Base-by-base conservation (phyloP, 768 basidiomycete species). In the Rhodotorula toruloides region DNA sequence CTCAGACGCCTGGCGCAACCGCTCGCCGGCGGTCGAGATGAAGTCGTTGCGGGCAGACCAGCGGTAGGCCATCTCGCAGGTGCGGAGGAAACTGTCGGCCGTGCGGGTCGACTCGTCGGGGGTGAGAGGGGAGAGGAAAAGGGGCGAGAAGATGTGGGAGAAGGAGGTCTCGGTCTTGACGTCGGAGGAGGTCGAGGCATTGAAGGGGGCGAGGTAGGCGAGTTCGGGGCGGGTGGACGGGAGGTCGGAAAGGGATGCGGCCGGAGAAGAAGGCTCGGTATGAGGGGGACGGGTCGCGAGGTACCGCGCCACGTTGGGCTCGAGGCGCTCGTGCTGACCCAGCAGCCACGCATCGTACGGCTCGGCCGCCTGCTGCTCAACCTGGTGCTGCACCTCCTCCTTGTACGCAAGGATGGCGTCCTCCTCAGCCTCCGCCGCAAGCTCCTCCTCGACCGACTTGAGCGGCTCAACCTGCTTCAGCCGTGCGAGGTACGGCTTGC, bases 271-370 rank as follows among this genome's bases (percentile, higher is more conserved):
- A 21, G 61, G 65, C 21, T 52, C 52, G 22, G 44, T 44, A 56
- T 61, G 62, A 25, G 70, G 70, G 5, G 62, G 65, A 29, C 56
- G 48, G 6, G 48, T 39, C 40, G 70, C 70, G 55, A 71, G 70
- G 59, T 71, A 71, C 29, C 70, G 62, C 22, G 65, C 62, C 25
- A 71, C 40, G 29, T 34, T 5, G 36, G 62, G 34, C 37, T 61
- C 43, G 21, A 54, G 34, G 27, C 52, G 52, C 44, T 61, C 47
- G 29, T 57, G 62, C 53, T 71, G 65, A 8, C 65, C 70, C 47
- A 71, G 59, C 50, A 67, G 59, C 65, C 65, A 67, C 13, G 70
- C 61, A 12, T 71, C 70, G 59, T 71, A 71, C 43, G 70, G 70
- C 39, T 63, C 62, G 32, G 44, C 52, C n/a, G 37, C 29, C 17